Evolutionary conservation across 768 basidiomycete species (phyloP).

Genomic region (Scleroderma citrinum): DNA sequence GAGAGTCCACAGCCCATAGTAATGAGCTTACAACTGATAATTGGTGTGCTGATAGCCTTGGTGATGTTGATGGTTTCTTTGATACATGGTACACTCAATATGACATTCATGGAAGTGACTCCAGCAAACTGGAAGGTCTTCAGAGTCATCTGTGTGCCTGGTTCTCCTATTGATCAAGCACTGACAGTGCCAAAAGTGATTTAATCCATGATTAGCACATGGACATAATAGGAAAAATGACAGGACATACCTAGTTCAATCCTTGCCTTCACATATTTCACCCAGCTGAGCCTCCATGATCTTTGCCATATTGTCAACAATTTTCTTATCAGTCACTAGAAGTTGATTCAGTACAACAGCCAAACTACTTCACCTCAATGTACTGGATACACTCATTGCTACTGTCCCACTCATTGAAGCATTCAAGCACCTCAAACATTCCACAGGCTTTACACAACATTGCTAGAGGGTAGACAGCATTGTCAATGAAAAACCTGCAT

Average conservation of each 20-base stretch:
- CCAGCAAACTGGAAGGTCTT: slow-evolving; percentile 99
- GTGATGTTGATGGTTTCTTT: slow-evolving; percentile 99
- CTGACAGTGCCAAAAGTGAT: slow-evolving; percentile 79
- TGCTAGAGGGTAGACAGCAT: slow-evolving; percentile 62
- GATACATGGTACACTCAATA: slow-evolving; percentile 98
- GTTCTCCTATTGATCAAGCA: slow-evolving; percentile 98
- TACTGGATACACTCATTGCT: slow-evolving; percentile 71
- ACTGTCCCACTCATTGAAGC: slow-evolving; percentile 70
- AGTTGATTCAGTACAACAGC: slow-evolving; percentile 1
- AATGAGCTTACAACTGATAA: slow-evolving; percentile 94
- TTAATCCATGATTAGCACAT: not conserved
- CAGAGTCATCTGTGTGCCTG: slow-evolving; percentile 98
- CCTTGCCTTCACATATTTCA: slow-evolving; percentile 89
- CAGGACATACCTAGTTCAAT: slow-evolving; percentile 77
- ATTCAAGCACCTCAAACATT: slow-evolving; percentile 78
- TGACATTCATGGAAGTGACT: slow-evolving; percentile 99
- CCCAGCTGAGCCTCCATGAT: slow-evolving; percentile 84
- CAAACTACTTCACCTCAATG: slow-evolving; percentile 14
- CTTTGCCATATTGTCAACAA: slow-evolving; percentile 87
- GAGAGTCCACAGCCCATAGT: slow-evolving; percentile 83
- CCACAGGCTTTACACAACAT: slow-evolving; percentile 63
- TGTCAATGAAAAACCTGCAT: slow-evolving; percentile 61
- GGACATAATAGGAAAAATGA: not conserved
- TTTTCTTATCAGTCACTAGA: slow-evolving; percentile 58
- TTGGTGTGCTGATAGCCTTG: slow-evolving; percentile 95